Evolutionary conservation across 768 basidiomycete species (phyloP), one percentile per base, ranked within the genome.

Genomic region (Amanita pallidorosea): DNA sequence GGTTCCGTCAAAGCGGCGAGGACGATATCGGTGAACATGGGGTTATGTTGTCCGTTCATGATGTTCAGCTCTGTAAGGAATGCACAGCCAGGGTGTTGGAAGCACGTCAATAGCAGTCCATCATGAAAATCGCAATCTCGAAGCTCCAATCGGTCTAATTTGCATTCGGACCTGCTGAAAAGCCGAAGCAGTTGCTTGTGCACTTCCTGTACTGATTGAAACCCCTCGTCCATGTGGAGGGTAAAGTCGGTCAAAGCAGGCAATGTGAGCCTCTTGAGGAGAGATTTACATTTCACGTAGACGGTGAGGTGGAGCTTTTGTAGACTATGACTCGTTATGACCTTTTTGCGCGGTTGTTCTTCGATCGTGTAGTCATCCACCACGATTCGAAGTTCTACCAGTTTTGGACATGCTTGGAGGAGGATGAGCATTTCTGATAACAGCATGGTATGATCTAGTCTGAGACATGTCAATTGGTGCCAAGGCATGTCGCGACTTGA

Each of bases 141-240:
- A 15, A 50, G 29, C 5, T 9, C 8, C n/a, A 50, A 29, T 27
- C 40, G 38, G 17, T 34, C 42, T 7, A 51, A 33, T 25, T 44
- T 42, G 34, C 49, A 51, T 51, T 51, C 35, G 15, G 49, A 51
- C n/a, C 42, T 20, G 25, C 25, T 44, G 38, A 50, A 43, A 17
- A 50, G 20, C 17, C 40, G 37, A n/a, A 42, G n/a, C 11, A 50
- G 38, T 11, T 42, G 13, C n/a, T 40, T 23, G 23, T 42, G 49
- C 7, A 50, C 37, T 38, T 7, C 20, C 29, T 27, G 15, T 8
- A 17, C 3, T 5, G 18, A 15, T 20, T n/a, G 29, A 8, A 17
- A 18, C 27, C 17, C 27, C 20, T 25, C 20, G 3, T 42, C 22
- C 17, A 18, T 33, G n/a, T 50, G 29, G 40, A 23, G 25, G 18